Conservation (phyloP, 352 stramenopile species). For the Peronosclerospora sorghi region DNA sequence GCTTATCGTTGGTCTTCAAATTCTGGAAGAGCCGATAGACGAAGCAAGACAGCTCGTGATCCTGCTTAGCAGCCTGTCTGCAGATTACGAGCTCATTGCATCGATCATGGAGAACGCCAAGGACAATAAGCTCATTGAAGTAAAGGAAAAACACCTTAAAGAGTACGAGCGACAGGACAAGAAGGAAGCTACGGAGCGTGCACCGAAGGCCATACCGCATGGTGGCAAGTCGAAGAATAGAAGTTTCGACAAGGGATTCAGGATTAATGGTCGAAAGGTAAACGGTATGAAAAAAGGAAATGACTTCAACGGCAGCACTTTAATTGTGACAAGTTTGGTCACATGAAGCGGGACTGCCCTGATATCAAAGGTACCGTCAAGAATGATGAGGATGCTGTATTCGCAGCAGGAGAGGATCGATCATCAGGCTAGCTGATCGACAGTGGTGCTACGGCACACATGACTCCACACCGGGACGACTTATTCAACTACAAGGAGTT, state of each 20-base stretch:
- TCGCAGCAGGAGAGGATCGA: neutral
- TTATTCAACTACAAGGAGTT: conserved; percentile 1
- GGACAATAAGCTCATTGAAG: neutral
- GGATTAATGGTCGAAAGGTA: neutral
- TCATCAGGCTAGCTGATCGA: conserved; percentile 4
- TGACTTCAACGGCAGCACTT: neutral
- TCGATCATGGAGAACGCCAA: neutral
- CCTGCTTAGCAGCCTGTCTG: neutral
- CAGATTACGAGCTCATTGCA: neutral
- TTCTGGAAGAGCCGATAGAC: neutral
- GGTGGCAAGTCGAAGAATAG: neutral
- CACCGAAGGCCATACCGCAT: neutral
- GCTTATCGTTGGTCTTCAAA: neutral
- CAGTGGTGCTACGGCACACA: conserved; percentile 12
- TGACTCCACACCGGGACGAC: conserved; percentile 1
- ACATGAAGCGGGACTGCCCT: neutral
- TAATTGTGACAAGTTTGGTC: neutral
- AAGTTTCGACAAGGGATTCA: too few relatives aligned
- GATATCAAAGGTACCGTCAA: neutral
- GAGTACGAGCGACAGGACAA: neutral
- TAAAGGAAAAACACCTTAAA: neutral
- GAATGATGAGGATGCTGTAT: neutral
- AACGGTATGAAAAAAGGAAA: neutral
- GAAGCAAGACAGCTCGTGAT: neutral
- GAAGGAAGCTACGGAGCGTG: neutral